phyloP scores from a whole-genome alignment of 140 eudicot genomes.

The Senecio squalidus region DNA sequence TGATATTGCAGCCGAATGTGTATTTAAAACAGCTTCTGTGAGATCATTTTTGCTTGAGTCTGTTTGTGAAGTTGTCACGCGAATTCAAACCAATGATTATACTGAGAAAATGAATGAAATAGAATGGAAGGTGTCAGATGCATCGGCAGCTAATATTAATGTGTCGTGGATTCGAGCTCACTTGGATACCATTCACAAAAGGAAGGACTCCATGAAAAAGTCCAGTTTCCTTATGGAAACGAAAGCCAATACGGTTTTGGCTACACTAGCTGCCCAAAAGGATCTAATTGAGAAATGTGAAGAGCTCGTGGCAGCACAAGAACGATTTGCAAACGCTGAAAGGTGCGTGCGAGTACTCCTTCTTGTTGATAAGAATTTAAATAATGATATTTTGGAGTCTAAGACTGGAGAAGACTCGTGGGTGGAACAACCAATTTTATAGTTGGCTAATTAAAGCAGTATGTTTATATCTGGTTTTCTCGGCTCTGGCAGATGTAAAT shows the following conservation, averaged over 20 bases:
- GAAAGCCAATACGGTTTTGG: slow-evolving; percentile 8
- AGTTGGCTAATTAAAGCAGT: background rate
- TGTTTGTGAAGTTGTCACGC: slow-evolving; percentile 31
- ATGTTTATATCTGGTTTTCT: too few species aligned
- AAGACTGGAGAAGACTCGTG: slow-evolving; percentile 16
- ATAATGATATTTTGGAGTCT: slow-evolving; percentile 1
- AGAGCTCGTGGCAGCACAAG: slow-evolving; percentile 3
- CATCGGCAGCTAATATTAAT: slow-evolving; percentile 21
- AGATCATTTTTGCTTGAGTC: slow-evolving; percentile 34
- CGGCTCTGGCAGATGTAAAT: too few species aligned
- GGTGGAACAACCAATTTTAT: background rate
- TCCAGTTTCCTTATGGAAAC: slow-evolving; percentile 5
- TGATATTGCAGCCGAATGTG: slow-evolving; percentile 36
- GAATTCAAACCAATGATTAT: slow-evolving; percentile 17
- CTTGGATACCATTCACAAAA: slow-evolving; percentile 6
- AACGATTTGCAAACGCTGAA: slow-evolving; percentile 19
- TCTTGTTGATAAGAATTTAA: slow-evolving; percentile 19
- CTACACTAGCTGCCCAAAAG: slow-evolving; percentile 23
- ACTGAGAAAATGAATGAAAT: slow-evolving; percentile 20
- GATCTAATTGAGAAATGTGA: slow-evolving; percentile 11
- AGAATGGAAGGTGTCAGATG: slow-evolving; percentile 21
- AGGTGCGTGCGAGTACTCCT: slow-evolving; percentile 18
- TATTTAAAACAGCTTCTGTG: slow-evolving; percentile 22
- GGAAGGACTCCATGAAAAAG: slow-evolving; percentile 2
- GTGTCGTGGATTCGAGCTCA: slow-evolving; percentile 35